phyloP scores from a whole-genome alignment of 2,329 filamentous ascomycete genomes.

The Cadophora luteo-olivacea region DNA sequence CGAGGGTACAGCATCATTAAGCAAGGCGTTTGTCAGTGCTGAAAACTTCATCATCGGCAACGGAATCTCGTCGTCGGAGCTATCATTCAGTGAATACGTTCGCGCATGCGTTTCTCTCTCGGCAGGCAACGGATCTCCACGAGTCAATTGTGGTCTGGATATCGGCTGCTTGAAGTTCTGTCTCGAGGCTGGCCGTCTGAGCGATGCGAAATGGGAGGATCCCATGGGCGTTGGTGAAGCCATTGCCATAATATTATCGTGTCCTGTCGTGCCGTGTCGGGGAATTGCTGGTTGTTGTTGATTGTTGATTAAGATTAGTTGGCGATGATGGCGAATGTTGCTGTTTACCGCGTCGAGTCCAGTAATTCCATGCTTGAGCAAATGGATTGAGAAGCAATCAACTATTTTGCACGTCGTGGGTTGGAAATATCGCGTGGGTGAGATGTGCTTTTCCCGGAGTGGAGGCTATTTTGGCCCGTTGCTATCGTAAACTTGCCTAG shows the following conservation, averaged over 20 bases:
- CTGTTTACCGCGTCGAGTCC: conserved; percentile 32
- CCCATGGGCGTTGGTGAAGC: conserved; percentile 63
- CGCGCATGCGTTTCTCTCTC: conserved; percentile 46
- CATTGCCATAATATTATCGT: conserved; percentile 52
- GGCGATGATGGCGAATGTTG: conserved; percentile 26
- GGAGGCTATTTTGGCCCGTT: conserved; percentile 25
- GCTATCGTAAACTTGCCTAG: conserved; percentile 1
- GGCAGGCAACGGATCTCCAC: conserved; percentile 29
- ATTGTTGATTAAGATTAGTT: conserved; percentile 27
- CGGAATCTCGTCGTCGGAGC: conserved; percentile 92
- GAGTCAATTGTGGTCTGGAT: conserved; percentile 50
- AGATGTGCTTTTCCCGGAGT: conserved; percentile 19
- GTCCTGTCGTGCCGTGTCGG: too few relatives aligned
- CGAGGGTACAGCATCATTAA: conserved; percentile 62
- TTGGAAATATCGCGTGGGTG: conserved; percentile 38
- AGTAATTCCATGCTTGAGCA: conserved; percentile 39
- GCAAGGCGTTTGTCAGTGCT: conserved; percentile 85
- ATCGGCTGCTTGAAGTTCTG: conserved; percentile 59
- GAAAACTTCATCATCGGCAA: conserved; percentile 88
- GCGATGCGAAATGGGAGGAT: conserved; percentile 52
- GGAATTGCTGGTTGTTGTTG: background rate
- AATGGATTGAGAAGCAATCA: conserved; percentile 29
- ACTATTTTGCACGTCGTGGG: conserved; percentile 39
- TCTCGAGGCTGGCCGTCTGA: conserved; percentile 59
- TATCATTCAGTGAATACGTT: conserved; percentile 71